Evolutionary conservation across 257 asterid genomes (phyloP).

Genomic region (Lantana camara): DNA sequence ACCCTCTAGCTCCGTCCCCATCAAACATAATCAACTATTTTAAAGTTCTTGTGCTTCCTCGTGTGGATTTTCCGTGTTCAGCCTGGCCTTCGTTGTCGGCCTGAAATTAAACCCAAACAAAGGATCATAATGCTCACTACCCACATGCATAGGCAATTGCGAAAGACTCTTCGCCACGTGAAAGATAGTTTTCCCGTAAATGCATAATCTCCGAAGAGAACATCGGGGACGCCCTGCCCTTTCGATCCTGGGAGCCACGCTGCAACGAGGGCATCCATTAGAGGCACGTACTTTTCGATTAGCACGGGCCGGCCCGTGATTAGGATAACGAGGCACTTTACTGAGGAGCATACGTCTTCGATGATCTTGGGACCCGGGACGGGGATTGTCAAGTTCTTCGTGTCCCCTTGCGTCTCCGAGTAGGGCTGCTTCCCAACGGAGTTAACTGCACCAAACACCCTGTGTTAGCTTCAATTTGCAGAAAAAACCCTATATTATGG

Average conservation of each 20-base stretch:
- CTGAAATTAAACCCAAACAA: conserved; percentile 48
- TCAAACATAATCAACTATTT: too few relatives aligned
- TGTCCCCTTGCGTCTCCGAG: conserved; percentile 54
- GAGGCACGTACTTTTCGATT: conserved; percentile 41
- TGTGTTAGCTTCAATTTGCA: too few relatives aligned
- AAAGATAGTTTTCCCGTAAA: conserved; percentile 47
- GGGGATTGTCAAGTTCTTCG: conserved; percentile 41
- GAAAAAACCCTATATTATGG: too few relatives aligned
- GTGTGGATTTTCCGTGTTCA: conserved; percentile 28
- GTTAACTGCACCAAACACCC: too few relatives aligned
- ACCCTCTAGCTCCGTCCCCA: too few relatives aligned
- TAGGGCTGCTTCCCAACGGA: too few relatives aligned
- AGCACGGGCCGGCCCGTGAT: conserved; percentile 54
- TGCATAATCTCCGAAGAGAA: conserved; percentile 49
- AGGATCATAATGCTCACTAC: conserved; percentile 53
- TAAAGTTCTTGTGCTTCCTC: too few relatives aligned
- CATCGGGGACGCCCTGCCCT: conserved; percentile 61
- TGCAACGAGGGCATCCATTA: conserved; percentile 48
- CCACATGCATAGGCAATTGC: conserved; percentile 53
- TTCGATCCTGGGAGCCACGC: conserved; percentile 64
- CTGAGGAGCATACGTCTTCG: conserved; percentile 37
- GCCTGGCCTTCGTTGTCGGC: too few relatives aligned
- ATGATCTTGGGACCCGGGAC: conserved; percentile 40
- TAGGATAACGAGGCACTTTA: conserved; percentile 43
- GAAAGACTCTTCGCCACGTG: conserved; percentile 52